phyloP scores from a whole-genome alignment of 73 alveolate genomes.

The Halteria grandinella region DNA sequence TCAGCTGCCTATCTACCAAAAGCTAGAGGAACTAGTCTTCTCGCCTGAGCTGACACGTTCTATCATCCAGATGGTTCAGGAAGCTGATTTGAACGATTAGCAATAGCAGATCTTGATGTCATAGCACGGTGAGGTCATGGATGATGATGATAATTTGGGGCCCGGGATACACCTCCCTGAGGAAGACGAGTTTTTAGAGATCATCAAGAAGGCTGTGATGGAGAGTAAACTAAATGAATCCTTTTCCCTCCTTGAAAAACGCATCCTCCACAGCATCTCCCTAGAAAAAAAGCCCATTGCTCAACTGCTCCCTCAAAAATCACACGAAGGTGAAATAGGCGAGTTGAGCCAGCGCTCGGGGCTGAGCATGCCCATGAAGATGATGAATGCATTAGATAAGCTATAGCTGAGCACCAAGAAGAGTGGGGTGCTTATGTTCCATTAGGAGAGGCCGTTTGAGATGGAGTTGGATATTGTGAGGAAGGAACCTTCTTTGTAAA shows the following conservation, averaged over 20 bases:
- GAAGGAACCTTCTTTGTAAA: too few relatives aligned
- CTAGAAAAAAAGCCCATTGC: background rate
- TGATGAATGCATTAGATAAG: background rate
- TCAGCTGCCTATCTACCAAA: background rate
- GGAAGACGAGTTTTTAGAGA: constrained; percentile 18
- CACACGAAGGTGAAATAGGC: background rate
- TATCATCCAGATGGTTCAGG: background rate
- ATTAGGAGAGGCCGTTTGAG: too few relatives aligned
- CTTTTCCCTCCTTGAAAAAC: constrained; percentile 15
- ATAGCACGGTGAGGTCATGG: background rate
- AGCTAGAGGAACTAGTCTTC: background rate
- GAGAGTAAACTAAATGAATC: background rate
- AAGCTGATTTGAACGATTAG: background rate
- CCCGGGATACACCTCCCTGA: constrained; percentile 32
- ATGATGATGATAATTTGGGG: too few relatives aligned
- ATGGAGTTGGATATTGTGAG: too few relatives aligned
- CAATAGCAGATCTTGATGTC: too few relatives aligned
- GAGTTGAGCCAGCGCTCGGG: background rate
- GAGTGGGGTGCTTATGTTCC: too few relatives aligned
- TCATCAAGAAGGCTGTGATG: constrained; percentile 10
- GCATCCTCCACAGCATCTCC: constrained; percentile 15
- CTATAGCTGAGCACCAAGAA: background rate
- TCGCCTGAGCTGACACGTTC: constrained; percentile 8
- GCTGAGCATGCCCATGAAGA: background rate
- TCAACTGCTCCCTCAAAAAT: background rate